Conservation (phyloP, 2,329 filamentous ascomycete species). For the Alternaria triticina region DNA sequence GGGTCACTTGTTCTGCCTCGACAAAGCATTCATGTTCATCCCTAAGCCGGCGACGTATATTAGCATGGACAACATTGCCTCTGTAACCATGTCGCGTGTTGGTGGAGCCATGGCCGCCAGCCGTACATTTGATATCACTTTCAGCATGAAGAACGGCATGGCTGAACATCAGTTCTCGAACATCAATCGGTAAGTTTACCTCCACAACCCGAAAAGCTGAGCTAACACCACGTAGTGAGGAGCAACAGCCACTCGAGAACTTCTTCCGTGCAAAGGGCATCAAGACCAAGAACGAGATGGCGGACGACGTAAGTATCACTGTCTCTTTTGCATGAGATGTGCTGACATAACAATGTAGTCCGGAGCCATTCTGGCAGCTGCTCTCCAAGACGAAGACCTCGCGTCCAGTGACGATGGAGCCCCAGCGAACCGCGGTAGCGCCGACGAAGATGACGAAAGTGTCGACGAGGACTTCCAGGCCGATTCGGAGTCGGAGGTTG, state of each 20-base stretch:
- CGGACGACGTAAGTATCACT: constrained; percentile 76
- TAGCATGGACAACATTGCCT: constrained; percentile 88
- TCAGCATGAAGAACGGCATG: constrained; percentile 84
- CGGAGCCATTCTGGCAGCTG: constrained; percentile 73
- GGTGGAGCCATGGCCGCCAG: constrained; percentile 91
- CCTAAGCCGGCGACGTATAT: constrained; percentile 98
- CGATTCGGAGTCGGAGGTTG: constrained; percentile 91
- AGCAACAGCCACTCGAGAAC: constrained; percentile 92
- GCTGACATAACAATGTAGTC: constrained; percentile 51
- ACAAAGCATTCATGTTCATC: constrained; percentile 99
- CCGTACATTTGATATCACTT: constrained; percentile 95
- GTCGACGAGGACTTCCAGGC: constrained; percentile 95
- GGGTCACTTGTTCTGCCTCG: constrained; percentile 93
- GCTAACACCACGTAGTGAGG: constrained; percentile 65
- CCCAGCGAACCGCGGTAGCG: constrained; percentile 80
- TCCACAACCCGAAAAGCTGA: not conserved
- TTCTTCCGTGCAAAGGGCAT: constrained; percentile 97
- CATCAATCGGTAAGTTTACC: constrained; percentile 76
- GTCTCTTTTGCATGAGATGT: not conserved
- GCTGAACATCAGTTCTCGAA: constrained; percentile 97
- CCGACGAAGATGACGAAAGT: constrained; percentile 94
- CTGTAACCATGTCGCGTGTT: constrained; percentile 93
- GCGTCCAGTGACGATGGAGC: constrained; percentile 78
- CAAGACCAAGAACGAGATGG: constrained; percentile 98
- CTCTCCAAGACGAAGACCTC: constrained; percentile 82